Percentiles rank a stretch among this genome's conserved stretches.
Evolutionary conservation across 73 alveolate genomes (phyloP).

Genomic region (Paramecium octaurelia): DNA sequence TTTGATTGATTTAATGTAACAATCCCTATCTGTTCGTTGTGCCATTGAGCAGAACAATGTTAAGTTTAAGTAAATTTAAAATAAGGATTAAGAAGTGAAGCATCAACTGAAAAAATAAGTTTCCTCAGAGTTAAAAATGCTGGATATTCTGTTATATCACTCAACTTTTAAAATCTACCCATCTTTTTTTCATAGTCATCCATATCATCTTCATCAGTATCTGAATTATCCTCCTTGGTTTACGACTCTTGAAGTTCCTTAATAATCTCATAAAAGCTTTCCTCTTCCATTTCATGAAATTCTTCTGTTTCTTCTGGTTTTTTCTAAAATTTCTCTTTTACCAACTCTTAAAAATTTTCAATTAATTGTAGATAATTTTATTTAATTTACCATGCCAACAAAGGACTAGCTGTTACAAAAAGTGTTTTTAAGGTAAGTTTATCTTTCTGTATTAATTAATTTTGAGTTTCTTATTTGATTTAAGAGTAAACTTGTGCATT

Average conservation of each 20-base stretch:
- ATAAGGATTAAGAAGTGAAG: slow-evolving; percentile 75
- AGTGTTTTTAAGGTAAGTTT: slow-evolving; percentile 62
- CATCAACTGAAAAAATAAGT: slow-evolving; percentile 83
- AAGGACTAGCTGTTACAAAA: slow-evolving; percentile 86
- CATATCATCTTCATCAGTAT: slow-evolving; percentile 68
- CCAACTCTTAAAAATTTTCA: slow-evolving; percentile 58
- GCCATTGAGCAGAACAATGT: slow-evolving; percentile 75
- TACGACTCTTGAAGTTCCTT: neutral
- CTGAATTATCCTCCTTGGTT: slow-evolving; percentile 47
- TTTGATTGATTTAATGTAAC: slow-evolving; percentile 70
- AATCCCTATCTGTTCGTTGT: slow-evolving; percentile 77
- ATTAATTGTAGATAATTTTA: slow-evolving; percentile 68
- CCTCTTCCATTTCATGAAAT: neutral
- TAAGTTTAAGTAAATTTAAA: slow-evolving; percentile 68
- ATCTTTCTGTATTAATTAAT: slow-evolving; percentile 36
- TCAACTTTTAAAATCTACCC: slow-evolving; percentile 63
- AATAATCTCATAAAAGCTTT: neutral
- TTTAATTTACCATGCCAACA: slow-evolving; percentile 82
- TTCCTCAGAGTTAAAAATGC: slow-evolving; percentile 78
- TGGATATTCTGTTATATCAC: slow-evolving; percentile 73
- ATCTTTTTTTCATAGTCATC: slow-evolving; percentile 60
- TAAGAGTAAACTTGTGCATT: neutral
- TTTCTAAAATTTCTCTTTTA: slow-evolving; percentile 44
- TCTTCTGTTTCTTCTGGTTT: neutral
- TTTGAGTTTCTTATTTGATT: neutral